Evolutionary conservation across 169 alveolate species (phyloP).

Genomic region (Plasmodium sp.): DNA sequence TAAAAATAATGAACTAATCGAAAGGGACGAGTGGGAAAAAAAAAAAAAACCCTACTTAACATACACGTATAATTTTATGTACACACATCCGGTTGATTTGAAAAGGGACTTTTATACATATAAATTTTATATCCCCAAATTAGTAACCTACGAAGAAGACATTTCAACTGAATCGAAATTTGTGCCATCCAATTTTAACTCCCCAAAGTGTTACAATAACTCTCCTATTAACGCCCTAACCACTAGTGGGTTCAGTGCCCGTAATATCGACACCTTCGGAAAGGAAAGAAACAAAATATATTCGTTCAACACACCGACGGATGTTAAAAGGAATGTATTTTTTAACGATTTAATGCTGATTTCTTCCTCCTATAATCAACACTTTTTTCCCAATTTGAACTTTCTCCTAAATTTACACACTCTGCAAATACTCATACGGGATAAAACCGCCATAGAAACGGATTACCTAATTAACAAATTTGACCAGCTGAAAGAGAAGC

Average conservation of each 20-base stretch:
- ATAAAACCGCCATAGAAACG: constrained; percentile 73
- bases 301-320: constrained; percentile 70
- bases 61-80: constrained; percentile 43
- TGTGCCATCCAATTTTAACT: constrained; percentile 39
- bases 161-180: constrained; percentile 70
- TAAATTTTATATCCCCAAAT: constrained; percentile 64
- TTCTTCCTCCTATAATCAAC: constrained; percentile 64
- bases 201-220: constrained; percentile 50
- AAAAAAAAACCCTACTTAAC: constrained; percentile 42
- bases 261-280: constrained; percentile 72
- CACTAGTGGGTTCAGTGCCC: constrained; percentile 64
- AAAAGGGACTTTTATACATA: constrained; percentile 10
- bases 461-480: constrained; percentile 64
- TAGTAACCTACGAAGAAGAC: constrained; percentile 69
- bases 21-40: constrained; percentile 39
- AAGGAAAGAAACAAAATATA: constrained; percentile 72
- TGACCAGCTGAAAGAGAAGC: constrained; percentile 37
- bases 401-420: constrained; percentile 69
- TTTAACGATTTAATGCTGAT: constrained; percentile 52
- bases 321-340: constrained; percentile 48
- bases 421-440: constrained; percentile 61
- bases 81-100: constrained; percentile 16
- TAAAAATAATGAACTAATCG: constrained; percentile 59
- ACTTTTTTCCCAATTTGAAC: constrained; percentile 44
- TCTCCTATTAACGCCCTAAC: constrained; percentile 64